A percentile compares a stretch with the other conserved stretches of the same genome.
Evolutionary conservation across 108 stramenopile genomes (phyloP).

Genomic region (Cylindrotheca fusiformis): DNA sequence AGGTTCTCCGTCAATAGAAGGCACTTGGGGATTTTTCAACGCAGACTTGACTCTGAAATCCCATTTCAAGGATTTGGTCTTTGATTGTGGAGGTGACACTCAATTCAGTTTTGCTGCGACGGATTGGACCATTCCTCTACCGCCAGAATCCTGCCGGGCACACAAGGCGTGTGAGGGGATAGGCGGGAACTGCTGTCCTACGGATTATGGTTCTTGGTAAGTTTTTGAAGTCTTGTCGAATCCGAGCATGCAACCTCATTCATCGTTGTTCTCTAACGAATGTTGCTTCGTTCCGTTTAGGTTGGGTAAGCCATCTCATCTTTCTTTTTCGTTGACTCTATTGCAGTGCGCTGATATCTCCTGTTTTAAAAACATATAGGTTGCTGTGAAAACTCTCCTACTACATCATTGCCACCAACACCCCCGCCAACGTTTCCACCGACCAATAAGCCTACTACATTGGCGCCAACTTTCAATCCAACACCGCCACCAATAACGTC

Average conservation of each 20-base stretch:
- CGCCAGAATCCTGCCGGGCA: not conserved
- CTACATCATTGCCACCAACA: not conserved
- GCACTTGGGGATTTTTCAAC: constrained; percentile 33
- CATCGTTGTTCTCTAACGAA: not conserved
- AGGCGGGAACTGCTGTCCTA: not conserved
- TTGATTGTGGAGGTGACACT: constrained; percentile 14
- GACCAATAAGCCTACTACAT: not conserved
- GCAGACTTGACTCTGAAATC: constrained; percentile 17
- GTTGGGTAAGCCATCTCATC: too few relatives aligned
- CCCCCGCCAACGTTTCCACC: not conserved
- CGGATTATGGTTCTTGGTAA: not conserved
- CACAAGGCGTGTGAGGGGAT: not conserved
- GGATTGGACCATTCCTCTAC: constrained; percentile 14
- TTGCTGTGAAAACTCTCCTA: not conserved
- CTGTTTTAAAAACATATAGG: too few relatives aligned
- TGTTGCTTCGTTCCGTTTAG: too few relatives aligned
- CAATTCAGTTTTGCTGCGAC: constrained; percentile 22
- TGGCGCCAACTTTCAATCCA: not conserved
- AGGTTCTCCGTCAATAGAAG: constrained; percentile 33
- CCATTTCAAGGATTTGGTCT: constrained; percentile 21
- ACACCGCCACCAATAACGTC: not conserved
- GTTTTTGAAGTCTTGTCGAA: not conserved
- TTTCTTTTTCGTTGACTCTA: not conserved
- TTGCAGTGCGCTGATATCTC: not conserved
- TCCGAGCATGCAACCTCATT: not conserved